Evolutionary conservation across 805 yeast species (phyloP), one percentile per base, ranked within the genome.

Genomic region (Candida ulmi): DNA sequence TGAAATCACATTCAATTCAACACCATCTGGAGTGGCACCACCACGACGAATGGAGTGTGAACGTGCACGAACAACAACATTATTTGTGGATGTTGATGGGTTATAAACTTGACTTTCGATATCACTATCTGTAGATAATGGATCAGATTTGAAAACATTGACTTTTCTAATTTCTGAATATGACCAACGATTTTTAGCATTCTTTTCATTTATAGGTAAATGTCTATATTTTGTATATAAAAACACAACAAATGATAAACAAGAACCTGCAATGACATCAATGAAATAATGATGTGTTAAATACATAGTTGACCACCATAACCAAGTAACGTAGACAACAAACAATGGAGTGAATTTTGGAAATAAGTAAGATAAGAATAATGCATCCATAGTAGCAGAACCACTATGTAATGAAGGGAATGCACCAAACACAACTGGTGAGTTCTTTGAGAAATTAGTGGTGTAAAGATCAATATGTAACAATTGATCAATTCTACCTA

Each of bases 271-370:
- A 54, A 87, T 86, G 38, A 91, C 75, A 59, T 91, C 98, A 44
- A 91, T 78, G 56, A 93, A 93, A 61, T 91, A 91, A 64, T 91
- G 99, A 63, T 91, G 99, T 0, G 97, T 91, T 55, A 91, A 72
- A 62, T 91, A 91, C 99, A 91, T 91, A 13, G 98, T 93, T 37
- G 93, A 76, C 95, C 96, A 93, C 98, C 98, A 91, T 50, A 93
- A 72, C 95, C 95, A 88, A 46, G 78, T 65, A n/a, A 88, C 93
- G 59, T 91, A 93, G 16, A 70, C 62, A 58, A 81, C 71, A 71
- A 88, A 85, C 7, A 85, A 43, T 8, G 83, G 78, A 1, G 78
- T 69, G 35, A 68, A 68, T 31, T 65, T 70, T 11, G 98, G 98
- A 58, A 90, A 90, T 40, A 88, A 66, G 68, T 88, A 87, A 38